phyloP scores from a whole-genome alignment of 345 rosid genomes.

The Orychophragmus violaceus region DNA sequence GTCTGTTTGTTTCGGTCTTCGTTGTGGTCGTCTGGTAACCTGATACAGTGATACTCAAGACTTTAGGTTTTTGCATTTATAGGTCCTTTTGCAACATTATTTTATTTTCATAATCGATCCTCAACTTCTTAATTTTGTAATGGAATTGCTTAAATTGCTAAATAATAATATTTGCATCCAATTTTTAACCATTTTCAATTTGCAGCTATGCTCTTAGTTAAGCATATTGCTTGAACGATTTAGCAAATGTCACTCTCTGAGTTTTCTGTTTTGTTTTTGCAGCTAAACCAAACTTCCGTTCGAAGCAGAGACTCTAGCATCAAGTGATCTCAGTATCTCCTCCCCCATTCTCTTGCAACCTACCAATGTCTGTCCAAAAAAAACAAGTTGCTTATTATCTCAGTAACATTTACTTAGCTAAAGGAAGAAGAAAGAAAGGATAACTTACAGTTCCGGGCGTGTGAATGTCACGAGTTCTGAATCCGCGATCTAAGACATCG shows the following conservation, averaged over 20 bases:
- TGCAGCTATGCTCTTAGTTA: background rate
- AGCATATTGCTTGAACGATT: background rate
- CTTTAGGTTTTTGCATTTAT: slow-evolving; percentile 1
- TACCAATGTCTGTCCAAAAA: background rate
- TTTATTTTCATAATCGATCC: background rate
- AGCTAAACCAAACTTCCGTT: slow-evolving; percentile 14
- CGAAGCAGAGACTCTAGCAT: slow-evolving; percentile 35
- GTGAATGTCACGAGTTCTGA: slow-evolving; percentile 23
- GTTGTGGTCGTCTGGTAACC: background rate
- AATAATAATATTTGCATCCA: background rate
- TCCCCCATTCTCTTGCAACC: slow-evolving; percentile 10
- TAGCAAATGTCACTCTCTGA: background rate
- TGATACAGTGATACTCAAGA: background rate
- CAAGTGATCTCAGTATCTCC: slow-evolving; percentile 2
- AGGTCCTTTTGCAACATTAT: background rate
- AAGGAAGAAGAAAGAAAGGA: background rate
- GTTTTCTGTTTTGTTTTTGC: background rate
- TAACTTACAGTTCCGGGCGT: background rate
- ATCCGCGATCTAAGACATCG: slow-evolving; percentile 17
- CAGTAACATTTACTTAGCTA: background rate
- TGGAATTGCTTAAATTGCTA: background rate
- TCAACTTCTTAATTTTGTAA: background rate
- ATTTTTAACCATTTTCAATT: background rate
- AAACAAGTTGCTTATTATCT: background rate
- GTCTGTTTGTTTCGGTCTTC: background rate